Evolutionary conservation across 169 alveolate species (phyloP), one percentile per base, ranked within the genome.

Genomic region (Plasmodium reichenowi): DNA sequence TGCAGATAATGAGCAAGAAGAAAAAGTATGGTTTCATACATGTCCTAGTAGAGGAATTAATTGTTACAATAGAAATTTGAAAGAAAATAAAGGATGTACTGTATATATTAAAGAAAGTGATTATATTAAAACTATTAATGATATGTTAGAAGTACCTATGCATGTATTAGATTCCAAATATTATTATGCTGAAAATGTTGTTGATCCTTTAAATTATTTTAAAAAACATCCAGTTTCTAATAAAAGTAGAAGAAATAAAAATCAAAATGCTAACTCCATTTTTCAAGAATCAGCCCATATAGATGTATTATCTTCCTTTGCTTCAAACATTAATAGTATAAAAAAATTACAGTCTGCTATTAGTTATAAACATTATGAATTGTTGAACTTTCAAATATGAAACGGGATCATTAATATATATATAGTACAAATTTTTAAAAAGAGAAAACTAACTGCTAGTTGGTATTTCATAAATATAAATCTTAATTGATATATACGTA

Each of bases 11-110:
- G 62, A 52, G 22, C 63, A 68, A 24, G 91, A 68, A 66, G 94
- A 90, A 76, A 76, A 87, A 45, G 94, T 90, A 26, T 90, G 94
- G 94, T 90, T 68, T 67, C 94, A 90, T 86, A 90, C 86, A 0
- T 90, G 94, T 63, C 72, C 92, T 45, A 73, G 64, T 13, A 76
- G 92, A 8, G 83, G 90, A 13, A 48, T 60, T 1, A 66, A 73
- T 32, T 90, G 94, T 60, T 63, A 78, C 38, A 90, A 85, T 86
- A 74, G 91, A 80, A 66, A 80, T 67, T 72, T 83, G 20, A 89
- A 85, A 54, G 94, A 90, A 12, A 15, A 71, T 29, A 85, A 89
- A 64, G 94, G 94, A 10, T 90, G 94, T 70, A 90, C 94, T 32
- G 80, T 50, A 5, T 73, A 73, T 43, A 74, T 85, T 24, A 89